Conservation (phyloP, 73 alveolate species). For the Paramecium sexaurelia region DNA sequence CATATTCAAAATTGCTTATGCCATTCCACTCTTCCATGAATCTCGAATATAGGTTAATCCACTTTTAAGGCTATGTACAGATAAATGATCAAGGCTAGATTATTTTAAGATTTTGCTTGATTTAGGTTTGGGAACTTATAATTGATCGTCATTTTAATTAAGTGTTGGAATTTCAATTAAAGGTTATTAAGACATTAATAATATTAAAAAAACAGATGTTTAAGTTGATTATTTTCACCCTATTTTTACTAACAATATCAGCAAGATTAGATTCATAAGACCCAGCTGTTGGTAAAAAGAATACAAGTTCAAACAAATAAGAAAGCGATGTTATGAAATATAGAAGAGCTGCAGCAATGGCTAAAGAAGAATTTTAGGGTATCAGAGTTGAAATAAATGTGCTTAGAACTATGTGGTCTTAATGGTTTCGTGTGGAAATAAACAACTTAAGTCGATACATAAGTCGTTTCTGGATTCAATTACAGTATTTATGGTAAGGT, state of each 20-base stretch:
- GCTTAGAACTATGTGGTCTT: not conserved
- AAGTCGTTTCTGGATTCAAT: constrained; percentile 35
- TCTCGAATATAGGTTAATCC: constrained; percentile 41
- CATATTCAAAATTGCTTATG: constrained; percentile 48
- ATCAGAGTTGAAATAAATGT: not conserved
- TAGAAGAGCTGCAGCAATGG: constrained; percentile 28
- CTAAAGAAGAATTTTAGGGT: constrained; percentile 11
- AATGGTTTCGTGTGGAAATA: constrained; percentile 18
- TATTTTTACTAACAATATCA: not conserved
- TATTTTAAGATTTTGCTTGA: not conserved
- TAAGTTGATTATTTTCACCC: not conserved
- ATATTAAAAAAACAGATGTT: not conserved
- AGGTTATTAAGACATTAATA: constrained; percentile 26
- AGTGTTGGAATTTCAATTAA: constrained; percentile 32
- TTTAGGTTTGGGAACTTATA: not conserved
- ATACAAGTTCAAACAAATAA: constrained; percentile 6
- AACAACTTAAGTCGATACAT: not conserved
- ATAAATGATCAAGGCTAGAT: not conserved
- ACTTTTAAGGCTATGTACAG: constrained; percentile 6
- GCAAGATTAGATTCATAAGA: not conserved
- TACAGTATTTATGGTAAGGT: not conserved
- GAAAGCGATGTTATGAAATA: constrained; percentile 24
- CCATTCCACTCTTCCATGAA: constrained; percentile 53
- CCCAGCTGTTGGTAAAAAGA: not conserved
- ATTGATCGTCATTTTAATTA: not conserved